Percentiles rank a stretch among this genome's conserved stretches.
Evolutionary conservation across 2,329 filamentous ascomycete species (phyloP).

Genomic region (Paecilomyces dactylethromorphus): DNA sequence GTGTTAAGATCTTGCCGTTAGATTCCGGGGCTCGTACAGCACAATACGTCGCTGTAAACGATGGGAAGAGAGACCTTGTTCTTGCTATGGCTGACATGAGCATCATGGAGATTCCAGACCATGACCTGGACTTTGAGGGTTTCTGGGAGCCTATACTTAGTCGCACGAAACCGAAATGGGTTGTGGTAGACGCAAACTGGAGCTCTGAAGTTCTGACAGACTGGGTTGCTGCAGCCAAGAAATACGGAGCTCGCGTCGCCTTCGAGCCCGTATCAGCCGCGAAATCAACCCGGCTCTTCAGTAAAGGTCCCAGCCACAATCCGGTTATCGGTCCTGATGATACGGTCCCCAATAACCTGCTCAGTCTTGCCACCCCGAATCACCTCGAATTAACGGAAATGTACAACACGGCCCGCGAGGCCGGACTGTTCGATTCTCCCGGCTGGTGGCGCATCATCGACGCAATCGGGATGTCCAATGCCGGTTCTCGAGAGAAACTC

Average conservation of each 20-base stretch:
- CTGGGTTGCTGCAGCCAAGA: conserved; percentile 60
- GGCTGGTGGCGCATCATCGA: conserved; percentile 79
- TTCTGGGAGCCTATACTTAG: conserved; percentile 59
- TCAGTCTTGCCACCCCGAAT: conserved; percentile 78
- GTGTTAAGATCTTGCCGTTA: conserved; percentile 53
- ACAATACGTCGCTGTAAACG: conserved; percentile 88
- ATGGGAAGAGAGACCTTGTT: conserved; percentile 73
- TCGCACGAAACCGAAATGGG: conserved; percentile 59
- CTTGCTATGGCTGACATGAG: conserved; percentile 94
- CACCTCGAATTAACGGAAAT: conserved; percentile 73
- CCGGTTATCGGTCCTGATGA: conserved; percentile 25
- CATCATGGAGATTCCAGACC: conserved; percentile 55
- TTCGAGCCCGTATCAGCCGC: conserved; percentile 85
- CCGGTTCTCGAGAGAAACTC: conserved; percentile 64
- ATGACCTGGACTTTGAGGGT: conserved; percentile 33
- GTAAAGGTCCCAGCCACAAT: conserved; percentile 10
- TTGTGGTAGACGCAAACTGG: conserved; percentile 89
- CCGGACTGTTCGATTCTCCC: conserved; percentile 60
- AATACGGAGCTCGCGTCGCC: conserved; percentile 54
- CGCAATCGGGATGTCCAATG: conserved; percentile 63
- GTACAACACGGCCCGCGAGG: conserved; percentile 61
- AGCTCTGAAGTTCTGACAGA: conserved; percentile 55
- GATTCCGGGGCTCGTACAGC: conserved; percentile 62
- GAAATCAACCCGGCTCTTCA: conserved; percentile 68
- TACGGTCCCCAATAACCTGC: conserved; percentile 55